Percentiles rank a stretch among this genome's conserved stretches.
Evolutionary conservation across 306 rosid genomes (phyloP).

Genomic region (Acacia confusa): DNA sequence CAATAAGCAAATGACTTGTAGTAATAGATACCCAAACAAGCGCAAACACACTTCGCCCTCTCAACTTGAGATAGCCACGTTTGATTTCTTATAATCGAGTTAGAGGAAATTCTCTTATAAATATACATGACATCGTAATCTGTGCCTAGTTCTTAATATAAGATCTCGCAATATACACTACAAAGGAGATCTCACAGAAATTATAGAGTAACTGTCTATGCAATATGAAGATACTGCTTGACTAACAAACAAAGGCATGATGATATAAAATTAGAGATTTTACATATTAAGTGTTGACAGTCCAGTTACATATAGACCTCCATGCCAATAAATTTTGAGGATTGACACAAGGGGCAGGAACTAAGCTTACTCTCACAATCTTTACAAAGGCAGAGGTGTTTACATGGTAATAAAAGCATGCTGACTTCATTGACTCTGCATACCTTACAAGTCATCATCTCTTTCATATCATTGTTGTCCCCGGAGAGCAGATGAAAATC

Average conservation of each 20-base stretch:
- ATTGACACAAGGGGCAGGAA: slow-evolving; percentile 78
- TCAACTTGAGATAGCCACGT: neutral
- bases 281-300: slow-evolving; percentile 17
- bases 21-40: neutral
- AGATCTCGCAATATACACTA: no score
- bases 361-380: slow-evolving; percentile 89
- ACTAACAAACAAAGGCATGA: slow-evolving; percentile 26
- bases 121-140: no score
- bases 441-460: slow-evolving; percentile 80
- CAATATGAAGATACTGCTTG: neutral
- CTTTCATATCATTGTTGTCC: slow-evolving; percentile 59
- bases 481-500: slow-evolving; percentile 70
- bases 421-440: slow-evolving; percentile 81
- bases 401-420: slow-evolving; percentile 90
- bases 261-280: slow-evolving; percentile 37
- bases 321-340: slow-evolving; percentile 81
- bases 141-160: no score
- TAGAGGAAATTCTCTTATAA: neutral
- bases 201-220: neutral
- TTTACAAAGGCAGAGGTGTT: slow-evolving; percentile 97
- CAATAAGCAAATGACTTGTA: neutral
- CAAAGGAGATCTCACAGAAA: no score
- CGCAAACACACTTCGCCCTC: no score
- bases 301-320: slow-evolving; percentile 70
- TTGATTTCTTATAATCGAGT: neutral